Percentiles rank a stretch among this genome's conserved stretches.
Evolutionary conservation across 2,329 filamentous ascomycete species (phyloP).

Genomic region (Amauroascus verrucosus): DNA sequence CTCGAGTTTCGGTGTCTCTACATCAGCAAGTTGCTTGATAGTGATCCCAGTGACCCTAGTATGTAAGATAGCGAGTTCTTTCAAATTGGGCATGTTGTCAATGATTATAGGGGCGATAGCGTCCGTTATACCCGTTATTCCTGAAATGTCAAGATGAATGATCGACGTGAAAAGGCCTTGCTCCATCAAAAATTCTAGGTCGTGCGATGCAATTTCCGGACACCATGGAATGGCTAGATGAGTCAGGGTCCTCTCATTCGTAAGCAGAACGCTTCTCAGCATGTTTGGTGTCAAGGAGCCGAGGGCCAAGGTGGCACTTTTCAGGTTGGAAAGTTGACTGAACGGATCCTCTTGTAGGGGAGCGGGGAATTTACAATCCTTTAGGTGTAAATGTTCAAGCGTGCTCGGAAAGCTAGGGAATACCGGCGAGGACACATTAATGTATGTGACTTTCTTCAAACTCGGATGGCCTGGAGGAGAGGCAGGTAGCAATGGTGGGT

Average conservation of each 20-base stretch:
- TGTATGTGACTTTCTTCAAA: neutral
- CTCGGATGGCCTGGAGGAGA: neutral
- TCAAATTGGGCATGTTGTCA: slow-evolving; percentile 22
- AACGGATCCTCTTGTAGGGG: neutral
- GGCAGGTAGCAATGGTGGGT: too few species aligned
- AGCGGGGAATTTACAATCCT: neutral
- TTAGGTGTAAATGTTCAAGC: neutral
- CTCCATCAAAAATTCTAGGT: slow-evolving; percentile 17
- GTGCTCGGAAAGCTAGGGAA: neutral
- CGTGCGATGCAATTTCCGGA: neutral
- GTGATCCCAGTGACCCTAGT: slow-evolving; percentile 29
- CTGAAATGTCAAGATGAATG: slow-evolving; percentile 24
- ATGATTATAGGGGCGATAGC: slow-evolving; percentile 17
- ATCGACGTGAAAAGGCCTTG: slow-evolving; percentile 18
- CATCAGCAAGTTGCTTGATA: slow-evolving; percentile 25
- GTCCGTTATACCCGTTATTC: slow-evolving; percentile 24
- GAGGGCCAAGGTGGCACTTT: neutral
- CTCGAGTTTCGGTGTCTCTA: slow-evolving; percentile 15
- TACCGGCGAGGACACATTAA: too few species aligned
- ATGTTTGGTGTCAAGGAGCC: neutral
- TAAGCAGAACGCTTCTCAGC: neutral
- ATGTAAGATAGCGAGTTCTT: slow-evolving; percentile 26
- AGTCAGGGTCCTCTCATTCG: neutral
- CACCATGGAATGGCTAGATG: slow-evolving; percentile 1
- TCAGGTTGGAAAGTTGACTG: neutral